A percentile compares a stretch with the other conserved stretches of the same genome.
Conservation (phyloP, 768 basidiomycete species). For the Calocera cornea region DNA sequence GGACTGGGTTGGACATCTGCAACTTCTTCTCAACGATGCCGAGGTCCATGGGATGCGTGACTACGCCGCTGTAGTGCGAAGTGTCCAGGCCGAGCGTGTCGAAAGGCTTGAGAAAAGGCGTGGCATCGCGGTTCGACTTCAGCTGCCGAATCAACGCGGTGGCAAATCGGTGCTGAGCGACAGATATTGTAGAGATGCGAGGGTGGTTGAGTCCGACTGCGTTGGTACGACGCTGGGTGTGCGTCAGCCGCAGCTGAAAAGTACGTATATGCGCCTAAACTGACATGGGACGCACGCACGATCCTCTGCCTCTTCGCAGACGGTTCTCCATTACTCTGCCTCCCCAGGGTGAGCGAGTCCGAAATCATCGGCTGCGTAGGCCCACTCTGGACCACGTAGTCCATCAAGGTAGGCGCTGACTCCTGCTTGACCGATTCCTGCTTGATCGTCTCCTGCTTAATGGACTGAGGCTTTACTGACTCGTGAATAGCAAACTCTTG, state of each 20-base stretch:
- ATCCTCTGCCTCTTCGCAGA: background rate
- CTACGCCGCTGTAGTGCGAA: conserved; percentile 76
- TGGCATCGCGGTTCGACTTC: conserved; percentile 75
- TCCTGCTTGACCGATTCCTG: background rate
- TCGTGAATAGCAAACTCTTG: no score
- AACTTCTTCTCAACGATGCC: conserved; percentile 85
- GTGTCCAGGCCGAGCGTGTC: conserved; percentile 61
- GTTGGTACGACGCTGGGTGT: background rate
- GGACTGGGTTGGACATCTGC: conserved; percentile 57
- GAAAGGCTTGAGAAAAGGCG: conserved; percentile 74
- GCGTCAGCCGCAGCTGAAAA: background rate
- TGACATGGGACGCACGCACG: background rate
- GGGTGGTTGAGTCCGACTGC: conserved; percentile 5
- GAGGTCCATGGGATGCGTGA: conserved; percentile 90
- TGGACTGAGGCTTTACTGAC: no score
- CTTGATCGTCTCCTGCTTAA: no score
- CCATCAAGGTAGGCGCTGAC: background rate
- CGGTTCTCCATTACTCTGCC: background rate
- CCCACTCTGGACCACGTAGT: background rate
- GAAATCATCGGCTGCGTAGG: background rate
- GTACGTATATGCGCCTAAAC: background rate
- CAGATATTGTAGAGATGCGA: conserved; percentile 40
- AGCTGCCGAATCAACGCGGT: conserved; percentile 61
- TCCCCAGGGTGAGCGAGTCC: background rate
- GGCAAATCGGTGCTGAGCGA: conserved; percentile 67